Base-by-base conservation (phyloP, 768 basidiomycete species). In the Trametes maxima region DNA sequence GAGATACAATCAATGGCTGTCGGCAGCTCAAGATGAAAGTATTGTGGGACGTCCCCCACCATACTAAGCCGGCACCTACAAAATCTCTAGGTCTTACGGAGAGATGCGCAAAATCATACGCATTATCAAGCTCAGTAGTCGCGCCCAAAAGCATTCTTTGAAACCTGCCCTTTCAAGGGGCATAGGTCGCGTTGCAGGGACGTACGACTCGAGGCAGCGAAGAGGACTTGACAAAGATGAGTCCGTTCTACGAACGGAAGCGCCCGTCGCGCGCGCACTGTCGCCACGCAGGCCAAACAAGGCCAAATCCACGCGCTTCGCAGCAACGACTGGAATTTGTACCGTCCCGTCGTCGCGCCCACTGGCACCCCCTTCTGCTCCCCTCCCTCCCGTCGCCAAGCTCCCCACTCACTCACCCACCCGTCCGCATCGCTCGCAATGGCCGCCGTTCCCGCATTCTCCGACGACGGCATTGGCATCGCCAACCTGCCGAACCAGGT, bases 401-500 rank as follows among this genome's bases (percentile, higher is more conserved):
- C n/a, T n/a, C n/a, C n/a, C n/a, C 16, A 51, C 19, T 19, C 40
- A n/a, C 39, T 11, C 54, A 25, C 35, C 48, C 59, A 33, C 43
- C 44, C 22, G 37, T 45, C 44, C 44, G 22, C 45, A 51, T 33
- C 28, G 45, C 54, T 35, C 40, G 53, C 40, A 47, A 65, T 57
- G 50, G 61, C 65, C 51, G 54, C 69, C 40, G 56, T 59, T 44
- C 60, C 67, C 51, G 28, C 28, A 33, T 67, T 69, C 58, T 81
- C 81, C 62, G 90, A 92, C 64, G 90, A 92, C 75, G 92, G 92
- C 65, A 93, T 94, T 75, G 94, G 94, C 66, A 95, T 95, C 72
- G 92, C 94, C 73, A 98, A 98, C 80, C 82, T 99, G 68, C 97
- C 96, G 52, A 98, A 98, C 83, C 97, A 98, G 86, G 95, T 95